Evolutionary conservation across 2,329 filamentous ascomycete species (phyloP).

Genomic region (Eutypa lata): DNA sequence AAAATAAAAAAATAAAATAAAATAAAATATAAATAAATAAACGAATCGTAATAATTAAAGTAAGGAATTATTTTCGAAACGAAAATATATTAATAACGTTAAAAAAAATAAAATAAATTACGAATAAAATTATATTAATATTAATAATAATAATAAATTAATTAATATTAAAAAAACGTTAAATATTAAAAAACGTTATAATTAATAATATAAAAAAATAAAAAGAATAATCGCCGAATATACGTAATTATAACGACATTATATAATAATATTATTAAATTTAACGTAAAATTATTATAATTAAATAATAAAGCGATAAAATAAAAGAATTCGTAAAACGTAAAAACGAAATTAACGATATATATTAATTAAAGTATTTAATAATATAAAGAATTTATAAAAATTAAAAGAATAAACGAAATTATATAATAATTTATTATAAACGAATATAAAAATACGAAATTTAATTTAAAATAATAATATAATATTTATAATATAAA

Average conservation of each 20-base stretch:
- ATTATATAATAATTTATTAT: background rate
- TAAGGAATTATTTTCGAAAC: background rate
- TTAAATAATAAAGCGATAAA: background rate
- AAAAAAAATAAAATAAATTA: background rate
- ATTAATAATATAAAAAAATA: background rate
- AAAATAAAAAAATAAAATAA: background rate
- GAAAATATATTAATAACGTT: background rate
- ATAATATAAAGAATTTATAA: background rate
- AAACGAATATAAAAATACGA: background rate
- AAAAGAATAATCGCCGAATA: background rate
- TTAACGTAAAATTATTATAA: background rate
- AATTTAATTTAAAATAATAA: background rate
- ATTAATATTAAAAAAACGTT: background rate
- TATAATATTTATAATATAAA: background rate
- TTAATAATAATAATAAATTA: background rate
- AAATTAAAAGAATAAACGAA: background rate
- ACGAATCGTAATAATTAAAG: background rate
- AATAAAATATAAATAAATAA: background rate
- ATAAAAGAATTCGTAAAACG: background rate
- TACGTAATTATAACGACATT: background rate
- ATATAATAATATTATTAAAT: background rate
- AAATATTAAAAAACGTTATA: background rate
- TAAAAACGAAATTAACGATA: background rate
- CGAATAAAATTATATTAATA: background rate
- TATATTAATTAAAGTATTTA: background rate